A percentile compares a stretch with the other conserved stretches of the same genome.
Evolutionary conservation across 192 early-diverging fungal species (phyloP).

Genomic region (Coemansia umbellata): DNA sequence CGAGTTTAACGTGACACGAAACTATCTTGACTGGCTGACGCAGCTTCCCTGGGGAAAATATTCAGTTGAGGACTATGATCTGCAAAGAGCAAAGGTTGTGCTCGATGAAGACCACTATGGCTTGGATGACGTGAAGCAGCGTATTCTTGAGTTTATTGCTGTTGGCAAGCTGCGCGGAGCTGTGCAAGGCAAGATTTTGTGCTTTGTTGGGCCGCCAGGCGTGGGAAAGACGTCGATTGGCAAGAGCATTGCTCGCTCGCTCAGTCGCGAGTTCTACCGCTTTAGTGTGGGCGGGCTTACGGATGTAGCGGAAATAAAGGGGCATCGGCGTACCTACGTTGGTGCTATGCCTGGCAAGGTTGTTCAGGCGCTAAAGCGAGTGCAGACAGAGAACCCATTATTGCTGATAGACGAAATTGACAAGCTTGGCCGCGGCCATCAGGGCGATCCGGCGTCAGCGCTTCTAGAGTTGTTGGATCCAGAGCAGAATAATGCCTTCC

Average conservation of each 20-base stretch:
- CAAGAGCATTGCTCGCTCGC: constrained; percentile 93
- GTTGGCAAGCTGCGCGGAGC: constrained; percentile 93
- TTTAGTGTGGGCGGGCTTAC: constrained; percentile 97
- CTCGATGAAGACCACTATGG: constrained; percentile 99
- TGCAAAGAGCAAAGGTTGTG: constrained; percentile 77
- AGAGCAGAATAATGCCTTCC: constrained; percentile 94
- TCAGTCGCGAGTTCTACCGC: constrained; percentile 92
- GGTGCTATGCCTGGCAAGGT: constrained; percentile 99
- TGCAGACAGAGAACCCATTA: constrained; percentile 97
- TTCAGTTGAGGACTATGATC: constrained; percentile 89
- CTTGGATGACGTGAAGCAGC: constrained; percentile 98
- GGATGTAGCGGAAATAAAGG: constrained; percentile 99
- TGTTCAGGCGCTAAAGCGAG: constrained; percentile 96
- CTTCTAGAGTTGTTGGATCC: constrained; percentile 95
- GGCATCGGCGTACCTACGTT: constrained; percentile 97
- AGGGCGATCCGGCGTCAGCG: constrained; percentile 97
- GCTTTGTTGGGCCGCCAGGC: constrained; percentile 97
- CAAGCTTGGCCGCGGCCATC: constrained; percentile 95
- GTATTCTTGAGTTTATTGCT: constrained; percentile 98
- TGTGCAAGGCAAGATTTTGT: constrained; percentile 98
- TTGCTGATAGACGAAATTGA: constrained; percentile 99
- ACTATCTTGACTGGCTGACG: constrained; percentile 98
- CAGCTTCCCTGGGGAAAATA: constrained; percentile 95
- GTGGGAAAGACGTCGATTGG: constrained; percentile 99
- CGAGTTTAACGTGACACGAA: constrained; percentile 98